phyloP scores from a whole-genome alignment of 2,329 filamentous ascomycete genomes.

The Ceratocystis smalleyi region DNA sequence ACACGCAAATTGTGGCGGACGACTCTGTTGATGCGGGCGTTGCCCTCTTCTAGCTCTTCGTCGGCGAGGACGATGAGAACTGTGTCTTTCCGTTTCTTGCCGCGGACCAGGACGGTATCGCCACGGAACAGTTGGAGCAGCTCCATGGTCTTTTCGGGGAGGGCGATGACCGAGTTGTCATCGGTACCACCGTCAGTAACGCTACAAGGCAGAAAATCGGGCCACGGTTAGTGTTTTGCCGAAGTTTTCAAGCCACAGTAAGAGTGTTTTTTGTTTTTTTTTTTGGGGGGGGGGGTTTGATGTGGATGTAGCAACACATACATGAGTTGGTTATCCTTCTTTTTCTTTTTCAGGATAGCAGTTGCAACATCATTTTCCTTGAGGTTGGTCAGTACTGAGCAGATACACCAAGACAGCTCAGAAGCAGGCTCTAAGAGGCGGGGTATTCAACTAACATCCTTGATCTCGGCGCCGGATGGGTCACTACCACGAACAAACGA shows the following conservation, averaged over 20 bases:
- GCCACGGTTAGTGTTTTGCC: too few species aligned
- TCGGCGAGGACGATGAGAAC: conserved; percentile 94
- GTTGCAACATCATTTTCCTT: conserved; percentile 84
- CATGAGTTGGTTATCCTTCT: conserved; percentile 99
- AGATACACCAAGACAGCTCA: background rate
- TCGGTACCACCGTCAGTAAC: conserved; percentile 97
- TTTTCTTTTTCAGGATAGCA: conserved; percentile 99
- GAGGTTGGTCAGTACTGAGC: conserved; percentile 23
- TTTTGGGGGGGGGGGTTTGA: background rate
- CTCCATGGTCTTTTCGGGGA: conserved; percentile 99
- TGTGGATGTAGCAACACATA: conserved; percentile 31
- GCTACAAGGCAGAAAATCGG: conserved; percentile 32
- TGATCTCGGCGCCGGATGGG: conserved; percentile 73
- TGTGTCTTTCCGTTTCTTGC: conserved; percentile 99
- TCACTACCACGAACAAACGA: conserved; percentile 41
- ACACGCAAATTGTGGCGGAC: conserved; percentile 96
- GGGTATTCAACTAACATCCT: conserved; percentile 44
- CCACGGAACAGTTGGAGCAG: conserved; percentile 94
- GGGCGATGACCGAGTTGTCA: conserved; percentile 98
- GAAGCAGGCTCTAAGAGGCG: background rate
- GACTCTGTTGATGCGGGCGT: conserved; percentile 92
- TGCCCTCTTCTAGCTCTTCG: conserved; percentile 95
- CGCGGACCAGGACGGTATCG: conserved; percentile 93
- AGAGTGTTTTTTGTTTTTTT: conserved; percentile 11
- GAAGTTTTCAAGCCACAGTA: too few species aligned